A percentile compares a stretch with the other conserved stretches of the same genome.
These are phyloP conservation scores for Dalbergia cultrata DNA, from an alignment of 306 rosid genomes.

Conservation along the genomic window DNA sequence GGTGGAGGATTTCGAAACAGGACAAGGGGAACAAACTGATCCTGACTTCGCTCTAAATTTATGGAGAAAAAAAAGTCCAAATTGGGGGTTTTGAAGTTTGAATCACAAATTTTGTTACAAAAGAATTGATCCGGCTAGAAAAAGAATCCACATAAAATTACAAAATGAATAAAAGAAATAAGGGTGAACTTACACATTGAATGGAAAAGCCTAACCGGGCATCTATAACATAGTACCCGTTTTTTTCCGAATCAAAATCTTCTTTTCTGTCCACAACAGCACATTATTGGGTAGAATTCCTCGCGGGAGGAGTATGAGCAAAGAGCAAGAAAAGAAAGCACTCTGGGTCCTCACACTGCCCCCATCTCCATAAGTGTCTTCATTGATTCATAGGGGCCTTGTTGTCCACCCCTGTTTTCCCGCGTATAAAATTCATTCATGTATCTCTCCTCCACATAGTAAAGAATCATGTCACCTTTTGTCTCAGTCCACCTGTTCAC, in stretches of 20 bases:
- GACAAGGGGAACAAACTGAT: conserved; percentile 44
- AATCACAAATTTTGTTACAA: conserved; percentile 69
- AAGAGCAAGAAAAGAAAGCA: conserved; percentile 41
- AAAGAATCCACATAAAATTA: conserved; percentile 57
- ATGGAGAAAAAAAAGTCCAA: not conserved
- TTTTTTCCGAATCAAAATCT: conserved; percentile 36
- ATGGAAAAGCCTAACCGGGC: conserved; percentile 43
- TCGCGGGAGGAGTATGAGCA: conserved; percentile 18
- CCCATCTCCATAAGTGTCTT: not conserved
- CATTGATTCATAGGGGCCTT: conserved; percentile 20
- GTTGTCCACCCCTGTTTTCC: conserved; percentile 42
- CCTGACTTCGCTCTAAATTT: conserved; percentile 21
- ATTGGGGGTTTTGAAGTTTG: conserved; percentile 41
- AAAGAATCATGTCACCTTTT: conserved; percentile 36
- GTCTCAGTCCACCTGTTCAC: conserved; percentile 83
- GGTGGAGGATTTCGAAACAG: conserved; percentile 34
- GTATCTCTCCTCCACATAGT: conserved; percentile 31
- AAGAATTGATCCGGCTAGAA: conserved; percentile 63
- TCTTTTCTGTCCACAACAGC: conserved; percentile 35
- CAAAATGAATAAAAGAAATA: conserved; percentile 47
- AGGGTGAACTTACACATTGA: conserved; percentile 49
- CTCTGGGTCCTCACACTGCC: conserved; percentile 7
- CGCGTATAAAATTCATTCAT: conserved; percentile 28
- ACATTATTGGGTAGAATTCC: conserved; percentile 34
- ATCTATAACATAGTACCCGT: conserved; percentile 28